Evolutionary conservation across 2,329 filamentous ascomycete genomes (phyloP).

Genomic region (Ophiostoma himal-ulmi): DNA sequence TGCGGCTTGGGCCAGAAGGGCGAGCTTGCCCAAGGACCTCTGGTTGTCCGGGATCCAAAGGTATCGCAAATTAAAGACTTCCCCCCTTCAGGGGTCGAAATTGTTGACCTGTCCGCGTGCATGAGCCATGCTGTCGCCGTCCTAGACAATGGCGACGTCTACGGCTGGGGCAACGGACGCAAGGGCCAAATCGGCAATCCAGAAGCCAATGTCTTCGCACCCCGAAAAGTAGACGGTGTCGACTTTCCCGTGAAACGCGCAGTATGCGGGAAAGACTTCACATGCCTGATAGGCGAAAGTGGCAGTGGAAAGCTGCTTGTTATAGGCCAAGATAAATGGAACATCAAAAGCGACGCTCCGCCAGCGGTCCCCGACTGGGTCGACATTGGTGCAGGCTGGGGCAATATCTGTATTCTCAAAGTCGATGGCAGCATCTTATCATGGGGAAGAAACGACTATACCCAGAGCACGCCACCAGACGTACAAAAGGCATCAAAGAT

Average conservation of each 20-base stretch:
- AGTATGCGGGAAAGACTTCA: conserved; percentile 81
- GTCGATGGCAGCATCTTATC: conserved; percentile 55
- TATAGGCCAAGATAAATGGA: conserved; percentile 71
- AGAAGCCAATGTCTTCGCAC: conserved; percentile 48
- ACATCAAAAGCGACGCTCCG: conserved; percentile 54
- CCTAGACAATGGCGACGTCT: conserved; percentile 67
- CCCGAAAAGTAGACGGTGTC: conserved; percentile 54
- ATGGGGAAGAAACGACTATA: conserved; percentile 83
- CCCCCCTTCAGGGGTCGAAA: conserved; percentile 51
- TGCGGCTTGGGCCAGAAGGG: conserved; percentile 65
- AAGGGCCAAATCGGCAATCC: conserved; percentile 75
- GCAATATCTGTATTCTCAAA: conserved; percentile 66
- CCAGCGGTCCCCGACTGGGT: conserved; percentile 51
- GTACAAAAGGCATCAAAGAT: conserved; percentile 52
- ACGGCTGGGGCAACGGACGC: conserved; percentile 81
- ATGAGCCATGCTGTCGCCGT: conserved; percentile 74
- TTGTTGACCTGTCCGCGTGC: conserved; percentile 63
- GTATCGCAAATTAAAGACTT: conserved; percentile 54
- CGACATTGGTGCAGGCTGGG: conserved; percentile 74
- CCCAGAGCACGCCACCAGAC: conserved; percentile 66
- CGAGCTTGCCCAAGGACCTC: conserved; percentile 60
- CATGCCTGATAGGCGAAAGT: conserved; percentile 58
- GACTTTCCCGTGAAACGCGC: conserved; percentile 60
- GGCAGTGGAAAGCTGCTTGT: conserved; percentile 56
- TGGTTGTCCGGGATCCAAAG: conserved; percentile 44